Evolutionary conservation across 805 yeast genomes (phyloP).

Genomic region (Metahyphopichia silvanorum): DNA sequence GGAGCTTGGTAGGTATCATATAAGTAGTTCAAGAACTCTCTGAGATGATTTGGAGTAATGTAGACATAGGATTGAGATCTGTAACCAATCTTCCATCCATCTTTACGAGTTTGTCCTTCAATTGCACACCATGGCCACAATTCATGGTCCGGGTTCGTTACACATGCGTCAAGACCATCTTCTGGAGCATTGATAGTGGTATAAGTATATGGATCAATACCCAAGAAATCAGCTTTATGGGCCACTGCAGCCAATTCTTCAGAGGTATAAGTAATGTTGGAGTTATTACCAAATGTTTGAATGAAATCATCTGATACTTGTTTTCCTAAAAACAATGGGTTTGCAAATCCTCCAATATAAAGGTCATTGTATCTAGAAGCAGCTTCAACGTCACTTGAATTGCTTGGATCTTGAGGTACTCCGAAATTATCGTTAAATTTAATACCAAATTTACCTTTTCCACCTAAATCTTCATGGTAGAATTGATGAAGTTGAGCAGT

Average conservation of each 20-base stretch:
- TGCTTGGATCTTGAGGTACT: slow-evolving; percentile 19
- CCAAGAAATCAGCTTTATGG: slow-evolving; percentile 27
- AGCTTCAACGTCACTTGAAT: slow-evolving; percentile 19
- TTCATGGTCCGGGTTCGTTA: slow-evolving; percentile 12
- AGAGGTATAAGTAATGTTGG: slow-evolving; percentile 15
- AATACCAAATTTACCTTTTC: slow-evolving; percentile 20
- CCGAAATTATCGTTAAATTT: slow-evolving; percentile 24
- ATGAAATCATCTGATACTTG: slow-evolving; percentile 23
- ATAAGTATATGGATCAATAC: slow-evolving; percentile 29
- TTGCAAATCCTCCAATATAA: slow-evolving; percentile 20
- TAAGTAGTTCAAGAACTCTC: slow-evolving; percentile 22
- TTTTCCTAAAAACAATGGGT: slow-evolving; percentile 27
- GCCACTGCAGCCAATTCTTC: slow-evolving; percentile 20
- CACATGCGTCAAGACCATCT: slow-evolving; percentile 21
- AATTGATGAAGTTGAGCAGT: slow-evolving; percentile 18
- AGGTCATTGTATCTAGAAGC: slow-evolving; percentile 22
- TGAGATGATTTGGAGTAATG: slow-evolving; percentile 18
- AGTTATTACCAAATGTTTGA: slow-evolving; percentile 12
- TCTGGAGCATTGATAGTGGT: slow-evolving; percentile 13
- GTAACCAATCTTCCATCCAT: slow-evolving; percentile 19
- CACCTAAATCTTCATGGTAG: slow-evolving; percentile 20
- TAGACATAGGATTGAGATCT: slow-evolving; percentile 18
- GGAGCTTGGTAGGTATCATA: slow-evolving; percentile 22
- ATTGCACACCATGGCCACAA: slow-evolving; percentile 25
- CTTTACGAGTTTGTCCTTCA: slow-evolving; percentile 7